Evolutionary conservation across 2,329 filamentous ascomycete genomes (phyloP), one percentile per base, ranked within the genome.

Genomic region (Apiospora malaysiana): DNA sequence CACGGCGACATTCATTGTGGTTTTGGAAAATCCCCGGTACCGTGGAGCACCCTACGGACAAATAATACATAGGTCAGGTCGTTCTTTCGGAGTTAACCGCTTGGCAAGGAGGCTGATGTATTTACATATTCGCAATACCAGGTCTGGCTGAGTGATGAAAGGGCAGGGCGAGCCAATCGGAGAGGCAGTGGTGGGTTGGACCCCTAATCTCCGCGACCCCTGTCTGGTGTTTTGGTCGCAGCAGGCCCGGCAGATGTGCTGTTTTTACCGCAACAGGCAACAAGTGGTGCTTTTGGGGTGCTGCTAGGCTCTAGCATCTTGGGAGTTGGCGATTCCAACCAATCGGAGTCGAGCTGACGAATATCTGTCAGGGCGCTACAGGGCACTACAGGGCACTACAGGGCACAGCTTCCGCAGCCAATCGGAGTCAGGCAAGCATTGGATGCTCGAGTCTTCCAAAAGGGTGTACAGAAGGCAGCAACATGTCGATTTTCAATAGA

Each of bases 281-380:
- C 14, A 25, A 51, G 47, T 51, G 47, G 47, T 9, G 47, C 47
- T 6, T 49, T 51, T 51, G 32, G 47, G 47, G 9, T 25, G 14
- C n/a, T 14, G 47, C 45, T 6, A 46, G 18, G 3, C 21, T 18
- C 25, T 23, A 46, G 18, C 18, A 46, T 18, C 25, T 23, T 14
- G 18, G 25, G 49, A 56, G 32, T 32, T 32, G 25, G 4, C 25
- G 7, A 5, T 18, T 32, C 0, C 37, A 27, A 1, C 51, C 51
- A 59, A 59, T 59, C 51, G 51, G 51, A 59, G 51, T 59, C 51
- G 42, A n/a, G 51, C 51, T 37, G 37, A 37, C 51, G 51, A 59
- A 37, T 59, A 37, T 21, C 42, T 45, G 27, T 51, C 47, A 16
- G 6, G 32, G 32, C 32, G 12, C 5, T 9, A 10, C n/a, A 10